Conservation (phyloP, 495 filamentous ascomycete species). For the Cercophora scortea region DNA sequence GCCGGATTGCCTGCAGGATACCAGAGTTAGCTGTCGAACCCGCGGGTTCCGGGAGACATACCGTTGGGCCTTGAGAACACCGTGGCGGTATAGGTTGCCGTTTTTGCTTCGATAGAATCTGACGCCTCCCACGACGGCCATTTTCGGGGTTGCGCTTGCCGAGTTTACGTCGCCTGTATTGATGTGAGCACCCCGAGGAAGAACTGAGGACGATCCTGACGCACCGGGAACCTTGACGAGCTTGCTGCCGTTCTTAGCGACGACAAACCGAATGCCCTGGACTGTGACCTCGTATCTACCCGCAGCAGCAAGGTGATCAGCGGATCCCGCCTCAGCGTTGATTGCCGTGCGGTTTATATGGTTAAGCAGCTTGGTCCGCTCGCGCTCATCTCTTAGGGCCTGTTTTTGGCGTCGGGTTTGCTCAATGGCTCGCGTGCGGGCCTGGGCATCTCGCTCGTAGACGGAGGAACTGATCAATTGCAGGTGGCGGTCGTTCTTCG, state of each 20-base stretch:
- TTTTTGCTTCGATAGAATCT: constrained; percentile 83
- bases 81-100: constrained; percentile 79
- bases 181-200: constrained; percentile 35
- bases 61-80: constrained; percentile 58
- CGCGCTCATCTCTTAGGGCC: constrained; percentile 50
- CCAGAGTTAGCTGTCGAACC: constrained; percentile 17
- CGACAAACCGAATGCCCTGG: constrained; percentile 67
- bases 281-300: constrained; percentile 60
- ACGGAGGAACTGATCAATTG: constrained; percentile 82
- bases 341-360: constrained; percentile 34
- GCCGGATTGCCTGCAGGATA: constrained; percentile 27
- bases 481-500: constrained; percentile 75
- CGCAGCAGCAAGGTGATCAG: constrained; percentile 22
- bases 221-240: constrained; percentile 66
- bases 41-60: constrained; percentile 32
- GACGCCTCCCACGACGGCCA: constrained; percentile 69
- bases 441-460: constrained; percentile 67
- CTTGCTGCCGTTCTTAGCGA: constrained; percentile 77
- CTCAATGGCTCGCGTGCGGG: constrained; percentile 67
- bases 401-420: constrained; percentile 57
- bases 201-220: constrained; percentile 8
- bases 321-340: constrained; percentile 26
- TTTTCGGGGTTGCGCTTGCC: constrained; percentile 68
- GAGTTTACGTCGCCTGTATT: constrained; percentile 53
- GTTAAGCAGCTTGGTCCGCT: constrained; percentile 51